Base-by-base conservation (phyloP, 345 rosid genomes). In the Brassica cretica region DNA sequence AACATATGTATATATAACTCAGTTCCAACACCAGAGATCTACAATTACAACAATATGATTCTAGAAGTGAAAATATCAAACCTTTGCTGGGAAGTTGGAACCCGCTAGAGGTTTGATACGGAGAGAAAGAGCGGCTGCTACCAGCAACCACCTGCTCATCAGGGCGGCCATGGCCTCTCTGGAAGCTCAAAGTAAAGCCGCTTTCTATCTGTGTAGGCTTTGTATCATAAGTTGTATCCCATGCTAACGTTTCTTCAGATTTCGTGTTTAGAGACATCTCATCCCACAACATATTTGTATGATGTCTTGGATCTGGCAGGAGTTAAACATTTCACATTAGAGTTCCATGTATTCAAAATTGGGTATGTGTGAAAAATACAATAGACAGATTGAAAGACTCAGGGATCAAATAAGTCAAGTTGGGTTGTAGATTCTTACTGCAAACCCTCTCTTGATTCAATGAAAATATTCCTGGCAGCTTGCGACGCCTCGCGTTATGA, bases 401-500 rank as follows among this genome's bases (percentile, higher is more conserved):
- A n/a, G n/a, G n/a, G n/a, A n/a, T n/a, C n/a, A 44, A 49, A 46
- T 2, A 46, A 12, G 18, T 32, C 1, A 19, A 35, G n/a, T 25
- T 64, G 51, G 8, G 67, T 19, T 73, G 65, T 73, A 2, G 66
- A 35, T 51, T 67, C 67, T 27, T 74, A 80, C 82, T 53, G 71
- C 32, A 63, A n/a, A 85, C 83, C 53, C 86, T 81, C 51, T 85
- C 84, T 33, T 89, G 77, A 78, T 77, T 88, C 41, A 87, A 64
- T 44, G 82, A 89, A 55, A 84, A 70, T 1, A 87, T 80, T 65
- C 87, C 97, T 21, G 84, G 97, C 70, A 93, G 92, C 82, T 90
- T 95, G 76, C 99, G 97, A 35, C 98, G 95, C 84, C 99, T 86
- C 16, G 97, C 99, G 86, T 95, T 95, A 75, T 95, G 99, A 88